A percentile compares a stretch with the other conserved stretches of the same genome.
These are phyloP conservation scores for Penicillium turbatum DNA, from an alignment of 495 filamentous ascomycete genomes.

Conservation along the genomic window DNA sequence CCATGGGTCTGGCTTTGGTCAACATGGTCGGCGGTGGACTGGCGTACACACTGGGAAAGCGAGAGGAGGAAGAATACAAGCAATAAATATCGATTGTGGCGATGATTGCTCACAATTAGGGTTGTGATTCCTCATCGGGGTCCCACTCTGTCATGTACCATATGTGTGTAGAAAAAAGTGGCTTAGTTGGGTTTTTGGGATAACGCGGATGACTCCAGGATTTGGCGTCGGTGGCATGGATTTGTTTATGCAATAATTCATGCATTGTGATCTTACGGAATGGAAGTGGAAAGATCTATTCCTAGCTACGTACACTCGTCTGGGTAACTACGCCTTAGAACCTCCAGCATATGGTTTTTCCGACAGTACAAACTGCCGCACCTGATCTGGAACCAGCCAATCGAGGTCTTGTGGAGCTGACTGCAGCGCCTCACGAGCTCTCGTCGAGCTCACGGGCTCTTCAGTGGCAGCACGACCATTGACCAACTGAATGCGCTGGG, in stretches of 20 bases:
- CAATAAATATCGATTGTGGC: conserved; percentile 25
- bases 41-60: conserved; percentile 64
- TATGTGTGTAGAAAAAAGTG: conserved; percentile 10
- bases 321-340: neutral
- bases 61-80: conserved; percentile 42
- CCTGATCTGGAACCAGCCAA: conserved; percentile 58
- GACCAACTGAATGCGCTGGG: conserved; percentile 62
- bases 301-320: neutral
- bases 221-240: neutral
- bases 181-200: neutral
- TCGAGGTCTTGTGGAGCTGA: conserved; percentile 53
- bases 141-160: conserved; percentile 14
- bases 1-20: conserved; percentile 62
- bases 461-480: conserved; percentile 53
- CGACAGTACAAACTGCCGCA: conserved; percentile 54
- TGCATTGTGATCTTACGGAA: conserved; percentile 3
- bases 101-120: neutral
- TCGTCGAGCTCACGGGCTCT: conserved; percentile 71
- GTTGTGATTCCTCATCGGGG: neutral
- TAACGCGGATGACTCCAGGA: neutral
- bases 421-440: conserved; percentile 60
- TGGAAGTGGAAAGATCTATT: neutral
- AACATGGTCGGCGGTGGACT: conserved; percentile 70
- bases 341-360: conserved; percentile 32
- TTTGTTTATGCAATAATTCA: conserved; percentile 1